Percentiles rank a stretch among this genome's conserved stretches.
Evolutionary conservation across 192 early-diverging fungal genomes (phyloP).

Genomic region (Dimargaris verticillata): DNA sequence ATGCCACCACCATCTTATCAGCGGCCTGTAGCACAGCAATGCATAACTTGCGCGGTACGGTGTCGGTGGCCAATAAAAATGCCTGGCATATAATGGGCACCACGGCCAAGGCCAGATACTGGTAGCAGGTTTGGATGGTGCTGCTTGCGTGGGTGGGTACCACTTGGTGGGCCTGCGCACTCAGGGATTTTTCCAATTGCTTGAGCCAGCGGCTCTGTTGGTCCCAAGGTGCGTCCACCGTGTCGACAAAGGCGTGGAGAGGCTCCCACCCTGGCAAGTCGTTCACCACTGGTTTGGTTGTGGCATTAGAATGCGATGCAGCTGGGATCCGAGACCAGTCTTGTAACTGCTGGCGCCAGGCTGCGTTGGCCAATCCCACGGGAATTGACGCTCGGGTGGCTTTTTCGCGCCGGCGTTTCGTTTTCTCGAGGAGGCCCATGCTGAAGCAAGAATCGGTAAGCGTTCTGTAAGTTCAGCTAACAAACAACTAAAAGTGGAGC

Average conservation of each 20-base stretch:
- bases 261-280: not conserved
- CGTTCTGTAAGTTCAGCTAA: no score
- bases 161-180: no score
- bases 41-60: not conserved
- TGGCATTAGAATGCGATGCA: not conserved
- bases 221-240: not conserved
- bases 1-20: not conserved
- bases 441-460: no score
- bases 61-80: not conserved
- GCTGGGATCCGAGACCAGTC: not conserved
- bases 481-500: no score
- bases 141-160: no score
- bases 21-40: not conserved
- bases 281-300: not conserved
- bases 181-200: not conserved
- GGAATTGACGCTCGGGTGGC: not conserved
- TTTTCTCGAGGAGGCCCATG: conserved; percentile 3
- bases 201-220: conserved; percentile 4
- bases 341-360: not conserved
- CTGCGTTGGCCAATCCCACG: not conserved
- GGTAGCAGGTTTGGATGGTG: no score
- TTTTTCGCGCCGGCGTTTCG: not conserved
- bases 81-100: conserved; percentile 1
- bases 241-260: not conserved
- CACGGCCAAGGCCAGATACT: not conserved